Evolutionary conservation across 2,329 filamentous ascomycete genomes (phyloP).

Genomic region (Aspergillus pseudoterreus): DNA sequence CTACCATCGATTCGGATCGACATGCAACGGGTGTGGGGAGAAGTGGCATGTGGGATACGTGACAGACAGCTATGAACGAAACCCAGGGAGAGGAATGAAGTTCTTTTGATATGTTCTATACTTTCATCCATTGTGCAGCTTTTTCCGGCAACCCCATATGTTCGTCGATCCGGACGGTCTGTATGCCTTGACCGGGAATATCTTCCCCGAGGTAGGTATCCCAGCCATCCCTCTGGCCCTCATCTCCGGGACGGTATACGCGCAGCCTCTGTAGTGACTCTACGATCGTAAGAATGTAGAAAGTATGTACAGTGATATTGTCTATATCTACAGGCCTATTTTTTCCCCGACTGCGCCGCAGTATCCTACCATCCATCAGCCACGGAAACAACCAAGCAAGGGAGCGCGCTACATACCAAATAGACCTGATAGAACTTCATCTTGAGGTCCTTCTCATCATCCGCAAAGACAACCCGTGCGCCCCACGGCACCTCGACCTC

Average conservation of each 20-base stretch:
- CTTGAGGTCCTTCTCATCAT: constrained; percentile 23
- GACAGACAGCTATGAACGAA: constrained; percentile 5
- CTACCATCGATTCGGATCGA: too few relatives aligned
- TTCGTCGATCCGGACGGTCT: too few relatives aligned
- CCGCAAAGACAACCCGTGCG: constrained; percentile 33
- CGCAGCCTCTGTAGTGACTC: background rate
- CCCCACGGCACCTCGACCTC: constrained; percentile 37
- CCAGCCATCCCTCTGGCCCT: background rate
- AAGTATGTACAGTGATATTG: background rate
- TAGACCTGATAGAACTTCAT: constrained; percentile 42
- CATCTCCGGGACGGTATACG: background rate
- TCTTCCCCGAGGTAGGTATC: too few relatives aligned
- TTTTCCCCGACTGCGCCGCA: constrained; percentile 31
- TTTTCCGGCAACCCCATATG: constrained; percentile 12
- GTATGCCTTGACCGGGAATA: too few relatives aligned
- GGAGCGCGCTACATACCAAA: constrained; percentile 25
- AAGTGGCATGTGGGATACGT: constrained; percentile 2
- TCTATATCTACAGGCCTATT: constrained; percentile 14
- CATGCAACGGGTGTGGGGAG: background rate
- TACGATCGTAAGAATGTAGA: background rate
- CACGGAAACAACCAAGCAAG: background rate
- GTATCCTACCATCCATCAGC: constrained; percentile 24
- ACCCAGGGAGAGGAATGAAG: constrained; percentile 15
- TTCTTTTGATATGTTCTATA: constrained; percentile 23
- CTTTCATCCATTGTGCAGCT: constrained; percentile 3